Evolutionary conservation across 2,329 filamentous ascomycete genomes (phyloP), one percentile per base, ranked within the genome.

Genomic region (Penicillium fuscoglaucum): DNA sequence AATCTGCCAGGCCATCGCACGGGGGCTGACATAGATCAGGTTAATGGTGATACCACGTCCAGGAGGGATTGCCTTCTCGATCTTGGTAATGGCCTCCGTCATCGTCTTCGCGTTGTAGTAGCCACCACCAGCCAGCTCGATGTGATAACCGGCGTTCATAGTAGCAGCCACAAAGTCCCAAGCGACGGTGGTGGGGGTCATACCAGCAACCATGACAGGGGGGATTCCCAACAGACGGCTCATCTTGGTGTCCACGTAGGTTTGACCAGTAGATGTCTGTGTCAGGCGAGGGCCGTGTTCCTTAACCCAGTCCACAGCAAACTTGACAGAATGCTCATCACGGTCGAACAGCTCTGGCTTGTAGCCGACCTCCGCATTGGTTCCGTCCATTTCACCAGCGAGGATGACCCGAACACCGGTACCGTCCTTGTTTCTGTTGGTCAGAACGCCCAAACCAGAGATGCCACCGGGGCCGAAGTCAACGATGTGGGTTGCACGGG

Each of bases 361-460:
- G 83, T 97, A 99, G 55, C 95, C 95, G 61, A 99, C 89, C 76
- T 98, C 95, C 33, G 84, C 83, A 59, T 96, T 89, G 21, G 92
- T 92, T 52, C 93, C 93, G 69, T 93, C 90, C 69, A 99, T 89
- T n/a, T 91, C 85, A 63, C 96, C 95, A 44, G 92, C 95, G 58
- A 99, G 84, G 65, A 99, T 96, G 65, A 99, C 93, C 61, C 93
- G 91, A 37, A 99, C 95, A 70, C 95, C 95, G 58, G 92, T 98
- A 63, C 95, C 95, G 76, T 99, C 96, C 82, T 99, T 99, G 84
- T 98, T 99, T 69, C 95, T 91, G 83, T 96, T 98, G 58, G 95
- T 99, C 63, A 99, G 82, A 46, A 96, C 90, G 71, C 95, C 96
- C 24, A 99, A 87, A 64, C 96, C 96, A 26, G 95, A 99, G 64